phyloP scores from a whole-genome alignment of 2,329 filamentous ascomycete species.

The Pseudogymnoascus sp. region DNA sequence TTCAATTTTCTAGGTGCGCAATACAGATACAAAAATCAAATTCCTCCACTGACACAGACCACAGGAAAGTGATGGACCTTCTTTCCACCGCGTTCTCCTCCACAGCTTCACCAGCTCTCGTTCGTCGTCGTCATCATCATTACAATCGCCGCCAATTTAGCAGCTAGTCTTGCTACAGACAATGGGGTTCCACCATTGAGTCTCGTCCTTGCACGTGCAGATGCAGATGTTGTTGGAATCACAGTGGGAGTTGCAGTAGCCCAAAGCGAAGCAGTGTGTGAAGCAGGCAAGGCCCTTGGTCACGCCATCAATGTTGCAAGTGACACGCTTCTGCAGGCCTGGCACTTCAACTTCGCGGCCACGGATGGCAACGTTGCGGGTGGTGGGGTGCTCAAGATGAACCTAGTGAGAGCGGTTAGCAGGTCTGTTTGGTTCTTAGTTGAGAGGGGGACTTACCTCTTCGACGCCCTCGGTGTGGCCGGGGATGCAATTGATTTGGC shows the following conservation, averaged over 20 bases:
- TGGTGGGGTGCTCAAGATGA: conserved; percentile 5
- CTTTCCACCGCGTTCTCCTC: neutral
- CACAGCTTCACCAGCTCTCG: neutral
- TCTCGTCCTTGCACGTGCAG: conserved; percentile 13
- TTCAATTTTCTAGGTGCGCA: neutral
- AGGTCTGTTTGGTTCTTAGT: neutral
- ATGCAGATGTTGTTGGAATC: conserved; percentile 11
- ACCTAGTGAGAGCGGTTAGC: neutral
- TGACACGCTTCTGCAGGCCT: conserved; percentile 14
- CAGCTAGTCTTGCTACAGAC: conserved; percentile 14
- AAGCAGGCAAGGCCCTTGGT: conserved; percentile 12
- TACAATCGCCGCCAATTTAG: neutral
- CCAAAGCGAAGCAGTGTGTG: conserved; percentile 11
- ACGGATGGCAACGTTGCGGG: conserved; percentile 7
- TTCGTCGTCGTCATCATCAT: neutral
- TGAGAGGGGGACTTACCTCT: neutral
- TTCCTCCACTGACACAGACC: neutral
- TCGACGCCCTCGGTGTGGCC: conserved; percentile 11
- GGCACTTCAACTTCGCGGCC: conserved; percentile 11
- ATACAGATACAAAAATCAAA: neutral
- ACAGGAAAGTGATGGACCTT: neutral
- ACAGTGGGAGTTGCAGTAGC: conserved; percentile 14
- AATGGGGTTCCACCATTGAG: conserved; percentile 12
- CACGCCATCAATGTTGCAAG: conserved; percentile 13
- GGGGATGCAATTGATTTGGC: conserved; percentile 10